Percentiles rank a stretch among this genome's conserved stretches.
Evolutionary conservation across 176 grass and related monocot genomes (phyloP).

Genomic region (Carex cristatella): DNA sequence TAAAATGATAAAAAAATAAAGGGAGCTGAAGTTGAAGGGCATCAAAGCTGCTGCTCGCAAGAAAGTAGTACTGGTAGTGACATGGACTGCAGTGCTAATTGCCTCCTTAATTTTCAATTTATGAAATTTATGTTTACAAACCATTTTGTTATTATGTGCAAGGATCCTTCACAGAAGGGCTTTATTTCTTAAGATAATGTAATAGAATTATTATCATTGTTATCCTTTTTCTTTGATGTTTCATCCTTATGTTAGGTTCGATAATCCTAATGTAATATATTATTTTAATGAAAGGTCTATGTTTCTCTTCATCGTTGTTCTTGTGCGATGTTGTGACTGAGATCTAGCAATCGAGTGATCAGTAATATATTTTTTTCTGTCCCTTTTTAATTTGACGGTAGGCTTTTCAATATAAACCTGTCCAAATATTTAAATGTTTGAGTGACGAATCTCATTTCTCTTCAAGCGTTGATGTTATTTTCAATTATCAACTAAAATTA

Average conservation of each 20-base stretch:
- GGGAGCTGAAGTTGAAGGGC: not conserved
- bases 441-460: not conserved
- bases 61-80: not conserved
- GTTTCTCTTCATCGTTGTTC: not conserved
- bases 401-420: no score
- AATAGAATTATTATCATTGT: conserved; percentile 25
- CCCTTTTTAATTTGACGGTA: not conserved
- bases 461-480: not conserved
- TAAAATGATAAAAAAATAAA: conserved; percentile 6
- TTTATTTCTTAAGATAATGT: conserved; percentile 24
- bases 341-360: not conserved
- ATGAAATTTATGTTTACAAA: conserved; percentile 27
- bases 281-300: not conserved
- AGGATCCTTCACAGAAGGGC: not conserved
- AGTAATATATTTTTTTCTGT: not conserved
- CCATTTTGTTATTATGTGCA: conserved; percentile 23
- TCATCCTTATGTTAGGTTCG: not conserved
- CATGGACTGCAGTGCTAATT: conserved; percentile 19
- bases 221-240: not conserved
- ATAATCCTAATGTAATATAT: conserved; percentile 23
- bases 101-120: conserved; percentile 21
- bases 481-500: not conserved
- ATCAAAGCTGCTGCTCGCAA: conserved; percentile 14
- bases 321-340: not conserved
- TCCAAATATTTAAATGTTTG: no score